A percentile compares a stretch with the other conserved stretches of the same genome.
phyloP scores from a whole-genome alignment of 2,329 filamentous ascomycete genomes.

The Ceratocystis papillata region DNA sequence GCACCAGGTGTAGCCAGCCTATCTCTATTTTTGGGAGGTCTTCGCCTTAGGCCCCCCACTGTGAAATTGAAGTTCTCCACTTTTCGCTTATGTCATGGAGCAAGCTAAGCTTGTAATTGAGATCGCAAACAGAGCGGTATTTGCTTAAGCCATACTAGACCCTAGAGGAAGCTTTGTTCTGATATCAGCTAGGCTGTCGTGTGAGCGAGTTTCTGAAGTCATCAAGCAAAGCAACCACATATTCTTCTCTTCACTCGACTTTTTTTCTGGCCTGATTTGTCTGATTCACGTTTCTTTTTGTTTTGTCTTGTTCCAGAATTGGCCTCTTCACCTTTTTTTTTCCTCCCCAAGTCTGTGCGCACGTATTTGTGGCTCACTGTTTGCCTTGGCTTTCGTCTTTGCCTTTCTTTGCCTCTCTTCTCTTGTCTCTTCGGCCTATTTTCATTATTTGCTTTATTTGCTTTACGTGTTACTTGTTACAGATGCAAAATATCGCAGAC shows the following conservation, averaged over 20 bases:
- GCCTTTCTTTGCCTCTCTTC: background rate
- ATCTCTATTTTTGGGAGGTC: background rate
- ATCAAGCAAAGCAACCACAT: background rate
- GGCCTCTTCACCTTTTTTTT: background rate
- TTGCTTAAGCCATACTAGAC: too few relatives aligned
- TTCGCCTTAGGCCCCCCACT: too few relatives aligned
- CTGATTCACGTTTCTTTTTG: background rate
- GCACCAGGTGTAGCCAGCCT: background rate
- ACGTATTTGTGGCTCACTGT: conserved; percentile 5
- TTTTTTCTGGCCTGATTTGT: background rate
- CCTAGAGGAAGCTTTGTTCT: too few relatives aligned
- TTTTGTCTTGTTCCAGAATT: background rate
- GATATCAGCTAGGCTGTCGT: too few relatives aligned
- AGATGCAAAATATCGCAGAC: conserved; percentile 7
- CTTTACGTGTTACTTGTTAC: conserved; percentile 8
- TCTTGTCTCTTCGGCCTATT: background rate
- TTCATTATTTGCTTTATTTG: background rate
- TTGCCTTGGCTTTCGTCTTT: background rate
- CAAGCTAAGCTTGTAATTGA: too few relatives aligned
- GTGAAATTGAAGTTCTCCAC: background rate
- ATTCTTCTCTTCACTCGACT: background rate
- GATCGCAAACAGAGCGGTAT: too few relatives aligned
- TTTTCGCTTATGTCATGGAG: background rate
- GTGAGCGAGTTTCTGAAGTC: background rate
- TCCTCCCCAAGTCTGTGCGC: background rate